Base-by-base conservation (phyloP, 2,329 filamentous ascomycete species). In the Arthrobotrys musiformis region DNA sequence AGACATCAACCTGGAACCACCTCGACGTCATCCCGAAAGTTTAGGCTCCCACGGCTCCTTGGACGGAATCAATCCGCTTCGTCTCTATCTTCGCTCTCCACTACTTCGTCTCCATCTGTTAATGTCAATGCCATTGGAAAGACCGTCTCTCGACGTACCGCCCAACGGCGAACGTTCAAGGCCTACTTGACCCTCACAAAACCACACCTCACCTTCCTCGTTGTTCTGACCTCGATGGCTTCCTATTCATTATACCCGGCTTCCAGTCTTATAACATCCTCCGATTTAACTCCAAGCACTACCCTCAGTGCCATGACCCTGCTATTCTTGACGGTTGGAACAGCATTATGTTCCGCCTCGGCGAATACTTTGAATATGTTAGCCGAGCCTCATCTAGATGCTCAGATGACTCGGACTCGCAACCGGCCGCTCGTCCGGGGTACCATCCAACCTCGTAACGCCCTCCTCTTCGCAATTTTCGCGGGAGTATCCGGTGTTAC, bases 341-440 rank as follows among this genome's bases (percentile, higher is more conserved):
- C 95, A 0, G 90, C 94, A 3, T 87, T 97, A 19, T 95, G 93
- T 83, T 92, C 90, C n/a, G 93, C 94, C 48, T 93, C 92, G 74
- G 95, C 95, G 48, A 99, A 99, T 83, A 89, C 95, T 1, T 87
- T 98, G 79, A 99, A 99, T 84, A 99, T 99, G 95, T 89, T 97
- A 73, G 93, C 97, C 84, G 95, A 99, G 84, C 92, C 90, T 8
- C 87, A 90, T 75, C 94, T 94, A 82, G 95, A 99, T 83, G 93
- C 93, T 52, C 90, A 92, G 81, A 99, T 99, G 95, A 90, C 89
- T 37, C 90, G 95, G n/a, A 99, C 95, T 1, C 89, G 93, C 28
- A 97, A 97, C 81, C 86, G 95, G 3, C 95, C 95, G 0, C 86
- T 99, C 0, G 95, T 97, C 2, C 89, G 95, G 56, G 89, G 90